A percentile compares a stretch with the other conserved stretches of the same genome.
Evolutionary conservation across 83 land plant species (phyloP).

Genomic region (Thuja plicata): DNA sequence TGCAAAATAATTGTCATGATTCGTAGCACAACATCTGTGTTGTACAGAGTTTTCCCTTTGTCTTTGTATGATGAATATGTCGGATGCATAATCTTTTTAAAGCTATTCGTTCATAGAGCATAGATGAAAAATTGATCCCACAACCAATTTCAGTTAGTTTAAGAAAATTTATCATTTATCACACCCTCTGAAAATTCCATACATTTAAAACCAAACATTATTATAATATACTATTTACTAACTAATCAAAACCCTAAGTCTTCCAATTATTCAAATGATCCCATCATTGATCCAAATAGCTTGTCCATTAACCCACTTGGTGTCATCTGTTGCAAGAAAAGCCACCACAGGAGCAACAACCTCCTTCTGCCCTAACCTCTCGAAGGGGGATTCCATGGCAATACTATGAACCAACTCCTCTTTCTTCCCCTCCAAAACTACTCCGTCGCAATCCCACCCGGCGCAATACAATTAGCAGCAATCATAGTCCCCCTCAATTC

Average conservation of each 20-base stretch:
- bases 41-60: too few species aligned
- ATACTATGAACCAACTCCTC: constrained; percentile 39
- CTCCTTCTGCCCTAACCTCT: constrained; percentile 59
- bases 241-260: neutral
- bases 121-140: too few species aligned
- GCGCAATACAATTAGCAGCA: constrained; percentile 86
- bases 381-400: constrained; percentile 40
- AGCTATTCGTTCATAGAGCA: too few species aligned
- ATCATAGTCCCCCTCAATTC: constrained; percentile 76
- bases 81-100: too few species aligned
- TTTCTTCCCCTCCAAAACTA: constrained; percentile 65
- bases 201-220: too few species aligned
- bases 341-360: constrained; percentile 62
- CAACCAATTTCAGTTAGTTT: too few species aligned
- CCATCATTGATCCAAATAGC: constrained; percentile 79
- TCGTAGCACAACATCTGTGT: too few species aligned
- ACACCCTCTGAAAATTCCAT: too few species aligned
- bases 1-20: too few species aligned
- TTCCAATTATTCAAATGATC: neutral
- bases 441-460: constrained; percentile 86
- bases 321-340: constrained; percentile 57
- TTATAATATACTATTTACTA: too few species aligned
- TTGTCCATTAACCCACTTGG: constrained; percentile 90
- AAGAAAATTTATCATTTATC: too few species aligned
- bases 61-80: too few species aligned